A percentile compares a stretch with the other conserved stretches of the same genome.
Evolutionary conservation across 257 asterid genomes (phyloP).

Genomic region (Petunia axillaris): DNA sequence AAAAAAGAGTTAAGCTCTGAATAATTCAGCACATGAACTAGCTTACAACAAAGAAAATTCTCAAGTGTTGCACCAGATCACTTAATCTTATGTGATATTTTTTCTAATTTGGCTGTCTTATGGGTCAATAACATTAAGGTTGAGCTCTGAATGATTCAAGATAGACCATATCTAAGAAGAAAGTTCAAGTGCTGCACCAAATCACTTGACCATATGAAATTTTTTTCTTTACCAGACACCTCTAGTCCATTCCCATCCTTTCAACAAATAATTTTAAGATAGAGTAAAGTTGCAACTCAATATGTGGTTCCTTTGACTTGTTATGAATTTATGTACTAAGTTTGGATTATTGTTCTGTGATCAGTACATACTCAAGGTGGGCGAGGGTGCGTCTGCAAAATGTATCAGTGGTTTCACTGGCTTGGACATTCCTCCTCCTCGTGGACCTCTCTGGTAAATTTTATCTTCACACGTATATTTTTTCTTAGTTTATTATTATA

Average conservation of each 20-base stretch:
- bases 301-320: neutral
- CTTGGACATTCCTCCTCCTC: constrained; percentile 91
- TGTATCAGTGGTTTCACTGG: constrained; percentile 96
- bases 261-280: neutral
- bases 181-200: neutral
- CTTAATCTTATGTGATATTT: neutral
- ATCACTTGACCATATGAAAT: constrained; percentile 9
- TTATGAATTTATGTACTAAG: neutral
- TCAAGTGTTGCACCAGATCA: neutral
- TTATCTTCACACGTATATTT: neutral
- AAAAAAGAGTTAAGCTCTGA: neutral
- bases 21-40: neutral
- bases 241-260: neutral
- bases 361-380: constrained; percentile 91
- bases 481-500: neutral
- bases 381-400: constrained; percentile 81
- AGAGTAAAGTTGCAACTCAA: neutral
- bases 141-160: neutral
- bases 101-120: neutral
- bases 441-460: constrained; percentile 95
- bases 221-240: neutral
- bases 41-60: neutral
- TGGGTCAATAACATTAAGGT: neutral
- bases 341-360: constrained; percentile 16
- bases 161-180: neutral